Conservation (phyloP, 164 flowering plant genomes). For the Vitis rupestris region DNA sequence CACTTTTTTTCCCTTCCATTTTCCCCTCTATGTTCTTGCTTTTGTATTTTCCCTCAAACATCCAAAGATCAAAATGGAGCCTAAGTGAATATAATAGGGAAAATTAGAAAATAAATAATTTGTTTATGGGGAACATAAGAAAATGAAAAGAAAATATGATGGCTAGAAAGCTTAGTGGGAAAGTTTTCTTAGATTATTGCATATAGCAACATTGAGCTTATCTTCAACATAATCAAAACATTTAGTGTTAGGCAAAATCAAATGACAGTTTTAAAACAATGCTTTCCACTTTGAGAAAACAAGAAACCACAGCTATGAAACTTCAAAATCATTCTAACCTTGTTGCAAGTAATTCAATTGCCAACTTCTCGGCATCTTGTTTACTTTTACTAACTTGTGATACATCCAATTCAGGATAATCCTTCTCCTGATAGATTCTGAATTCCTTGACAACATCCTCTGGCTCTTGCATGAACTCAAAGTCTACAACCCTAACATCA, state of each 20-base stretch:
- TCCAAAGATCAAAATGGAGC: neutral
- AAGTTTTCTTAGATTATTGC: too few species aligned
- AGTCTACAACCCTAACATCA: slow-evolving; percentile 12
- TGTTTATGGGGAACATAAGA: neutral
- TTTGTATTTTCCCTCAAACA: too few species aligned
- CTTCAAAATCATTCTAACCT: slow-evolving; percentile 40
- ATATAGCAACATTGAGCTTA: neutral
- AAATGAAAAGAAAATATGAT: too few species aligned
- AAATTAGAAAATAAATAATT: neutral
- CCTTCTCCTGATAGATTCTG: slow-evolving; percentile 5
- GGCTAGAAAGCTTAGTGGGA: too few species aligned
- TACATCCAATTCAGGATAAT: slow-evolving; percentile 10
- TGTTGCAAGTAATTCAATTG: slow-evolving; percentile 55
- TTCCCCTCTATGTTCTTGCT: too few species aligned
- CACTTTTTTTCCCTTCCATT: too few species aligned
- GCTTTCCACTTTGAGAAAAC: neutral
- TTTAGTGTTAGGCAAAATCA: neutral
- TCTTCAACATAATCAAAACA: neutral
- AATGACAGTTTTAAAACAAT: neutral
- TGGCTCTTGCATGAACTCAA: slow-evolving; percentile 22
- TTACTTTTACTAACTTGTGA: slow-evolving; percentile 16
- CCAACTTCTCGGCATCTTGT: slow-evolving; percentile 54
- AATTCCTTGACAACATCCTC: slow-evolving; percentile 29
- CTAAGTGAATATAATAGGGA: neutral
- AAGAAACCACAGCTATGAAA: neutral